Evolutionary conservation across 1,284 basidiomycete genomes (phyloP).

Genomic region (Lentinula novae-zelandiae): DNA sequence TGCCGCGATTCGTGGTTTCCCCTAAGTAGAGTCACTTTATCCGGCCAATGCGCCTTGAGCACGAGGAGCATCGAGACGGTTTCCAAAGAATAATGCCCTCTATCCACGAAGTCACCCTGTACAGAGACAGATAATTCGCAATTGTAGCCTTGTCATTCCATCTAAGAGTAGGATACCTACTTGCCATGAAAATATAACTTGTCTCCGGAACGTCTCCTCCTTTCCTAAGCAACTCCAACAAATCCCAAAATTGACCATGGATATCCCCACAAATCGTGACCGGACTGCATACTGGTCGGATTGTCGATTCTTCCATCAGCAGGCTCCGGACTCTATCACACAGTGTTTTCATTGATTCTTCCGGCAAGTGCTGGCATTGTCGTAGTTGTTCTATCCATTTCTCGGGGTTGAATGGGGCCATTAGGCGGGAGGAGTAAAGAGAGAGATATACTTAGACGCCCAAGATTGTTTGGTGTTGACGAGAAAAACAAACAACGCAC

Average conservation of each 20-base stretch:
- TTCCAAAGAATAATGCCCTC: conserved; percentile 96
- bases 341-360: conserved; percentile 87
- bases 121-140: background rate
- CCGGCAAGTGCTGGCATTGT: conserved; percentile 84
- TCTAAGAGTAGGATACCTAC: conserved; percentile 42
- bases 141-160: conserved; percentile 3
- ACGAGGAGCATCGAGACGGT: conserved; percentile 89
- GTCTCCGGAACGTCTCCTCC: conserved; percentile 88
- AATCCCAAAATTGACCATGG: conserved; percentile 95
- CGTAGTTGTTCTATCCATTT: conserved; percentile 78
- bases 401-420: conserved; percentile 54
- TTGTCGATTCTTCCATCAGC: conserved; percentile 93
- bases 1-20: conserved; percentile 97
- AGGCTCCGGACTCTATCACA: conserved; percentile 84
- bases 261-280: conserved; percentile 95
- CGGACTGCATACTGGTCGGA: conserved; percentile 88
- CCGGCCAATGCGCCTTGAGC: conserved; percentile 93
- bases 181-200: conserved; percentile 97
- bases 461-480: background rate
- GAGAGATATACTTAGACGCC: background rate
- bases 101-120: conserved; percentile 96
- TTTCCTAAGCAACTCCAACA: conserved; percentile 85
- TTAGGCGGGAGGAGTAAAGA: conserved; percentile 13
- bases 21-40: conserved; percentile 85
- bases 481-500: background rate